phyloP scores from a whole-genome alignment of 805 yeast species.

The Tetrapisispora nanseiensis region DNA sequence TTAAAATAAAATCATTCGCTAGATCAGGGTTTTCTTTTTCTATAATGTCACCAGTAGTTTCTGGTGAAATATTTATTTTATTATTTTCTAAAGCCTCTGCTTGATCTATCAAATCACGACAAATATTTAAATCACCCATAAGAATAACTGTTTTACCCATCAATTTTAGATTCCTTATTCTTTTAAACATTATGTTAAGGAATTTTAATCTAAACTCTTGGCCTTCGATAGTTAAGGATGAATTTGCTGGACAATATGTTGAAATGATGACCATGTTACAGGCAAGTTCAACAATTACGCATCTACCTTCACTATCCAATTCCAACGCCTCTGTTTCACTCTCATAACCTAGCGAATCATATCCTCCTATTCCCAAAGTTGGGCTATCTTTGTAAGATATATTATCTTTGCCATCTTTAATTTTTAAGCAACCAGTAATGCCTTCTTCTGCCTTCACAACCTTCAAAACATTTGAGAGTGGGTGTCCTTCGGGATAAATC shows the following conservation, averaged over 20 bases:
- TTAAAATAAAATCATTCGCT: slow-evolving; percentile 31
- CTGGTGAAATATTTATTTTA: slow-evolving; percentile 26
- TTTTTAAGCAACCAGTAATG: slow-evolving; percentile 51
- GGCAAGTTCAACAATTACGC: slow-evolving; percentile 63
- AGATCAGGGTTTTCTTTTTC: slow-evolving; percentile 14
- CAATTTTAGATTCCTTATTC: slow-evolving; percentile 47
- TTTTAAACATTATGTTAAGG: slow-evolving; percentile 45
- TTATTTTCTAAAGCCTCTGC: slow-evolving; percentile 48
- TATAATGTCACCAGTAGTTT: slow-evolving; percentile 32
- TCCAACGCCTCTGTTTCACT: slow-evolving; percentile 31
- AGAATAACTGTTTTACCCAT: slow-evolving; percentile 62
- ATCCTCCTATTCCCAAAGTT: slow-evolving; percentile 56
- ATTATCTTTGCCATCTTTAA: slow-evolving; percentile 6
- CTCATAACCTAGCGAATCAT: slow-evolving; percentile 30
- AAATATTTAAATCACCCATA: slow-evolving; percentile 83
- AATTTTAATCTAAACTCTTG: slow-evolving; percentile 50
- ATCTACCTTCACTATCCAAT: slow-evolving; percentile 79
- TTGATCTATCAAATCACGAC: slow-evolving; percentile 70
- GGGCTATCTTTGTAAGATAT: slow-evolving; percentile 18
- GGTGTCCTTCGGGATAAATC: slow-evolving; percentile 37
- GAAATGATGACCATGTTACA: slow-evolving; percentile 51
- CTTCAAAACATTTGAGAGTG: slow-evolving; percentile 33
- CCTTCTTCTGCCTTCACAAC: slow-evolving; percentile 85
- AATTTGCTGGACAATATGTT: slow-evolving; percentile 88
- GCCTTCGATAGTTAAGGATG: slow-evolving; percentile 59